phyloP scores from a whole-genome alignment of 805 yeast genomes.

The Lachancea sp. region DNA sequence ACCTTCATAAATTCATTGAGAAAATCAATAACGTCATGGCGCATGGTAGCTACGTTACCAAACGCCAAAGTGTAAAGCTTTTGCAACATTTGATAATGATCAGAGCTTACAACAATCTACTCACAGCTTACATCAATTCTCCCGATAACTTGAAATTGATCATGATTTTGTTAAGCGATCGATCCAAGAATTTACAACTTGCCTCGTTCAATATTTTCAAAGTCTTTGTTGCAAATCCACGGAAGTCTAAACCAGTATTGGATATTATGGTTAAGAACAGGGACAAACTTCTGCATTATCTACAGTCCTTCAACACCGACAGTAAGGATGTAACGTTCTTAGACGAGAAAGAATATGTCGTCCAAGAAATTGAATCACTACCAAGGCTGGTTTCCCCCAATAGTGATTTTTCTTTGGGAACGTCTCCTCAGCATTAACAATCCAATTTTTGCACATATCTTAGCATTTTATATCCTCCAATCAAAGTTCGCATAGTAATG shows the following conservation, averaged over 20 bases:
- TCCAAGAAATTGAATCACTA: constrained; percentile 62
- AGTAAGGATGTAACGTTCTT: constrained; percentile 55
- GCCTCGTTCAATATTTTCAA: constrained; percentile 94
- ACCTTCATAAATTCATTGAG: constrained; percentile 52
- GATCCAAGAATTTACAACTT: constrained; percentile 78
- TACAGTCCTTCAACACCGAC: constrained; percentile 55
- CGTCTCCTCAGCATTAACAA: constrained; percentile 14
- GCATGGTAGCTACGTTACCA: constrained; percentile 82
- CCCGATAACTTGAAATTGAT: constrained; percentile 78
- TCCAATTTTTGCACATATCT: background rate
- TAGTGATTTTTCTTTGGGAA: constrained; percentile 12
- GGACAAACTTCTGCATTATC: constrained; percentile 63
- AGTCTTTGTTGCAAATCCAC: constrained; percentile 94
- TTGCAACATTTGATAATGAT: constrained; percentile 65
- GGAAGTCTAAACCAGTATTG: constrained; percentile 67
- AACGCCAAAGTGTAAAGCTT: constrained; percentile 80
- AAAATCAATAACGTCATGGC: constrained; percentile 64
- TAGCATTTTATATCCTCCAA: constrained; percentile 17
- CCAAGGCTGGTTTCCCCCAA: constrained; percentile 48
- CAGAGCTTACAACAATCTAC: constrained; percentile 62
- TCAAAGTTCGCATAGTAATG: constrained; percentile 50
- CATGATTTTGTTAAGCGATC: constrained; percentile 82
- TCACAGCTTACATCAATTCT: constrained; percentile 71
- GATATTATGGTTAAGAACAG: constrained; percentile 83
- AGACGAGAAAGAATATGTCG: constrained; percentile 76